A percentile compares a stretch with the other conserved stretches of the same genome.
phyloP scores from a whole-genome alignment of 192 early-diverging fungal species.

The Dissophora globulifera region DNA sequence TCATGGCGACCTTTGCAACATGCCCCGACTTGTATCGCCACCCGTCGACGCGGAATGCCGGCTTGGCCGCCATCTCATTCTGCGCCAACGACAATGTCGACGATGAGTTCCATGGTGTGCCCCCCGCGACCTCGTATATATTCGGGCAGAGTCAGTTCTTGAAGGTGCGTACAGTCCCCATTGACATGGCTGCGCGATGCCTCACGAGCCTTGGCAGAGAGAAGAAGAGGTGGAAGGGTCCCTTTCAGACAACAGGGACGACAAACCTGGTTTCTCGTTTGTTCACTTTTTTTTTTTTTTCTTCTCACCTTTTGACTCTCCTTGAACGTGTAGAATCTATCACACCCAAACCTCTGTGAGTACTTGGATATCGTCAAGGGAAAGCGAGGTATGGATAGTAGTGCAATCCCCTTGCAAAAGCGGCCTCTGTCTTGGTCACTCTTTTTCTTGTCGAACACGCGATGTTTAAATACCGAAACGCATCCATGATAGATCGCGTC shows the following conservation, averaged over 20 bases:
- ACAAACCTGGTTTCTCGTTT: too few species aligned
- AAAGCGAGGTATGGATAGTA: conserved; percentile 68
- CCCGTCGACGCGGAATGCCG: conserved; percentile 39
- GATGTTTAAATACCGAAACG: too few species aligned
- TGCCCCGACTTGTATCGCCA: conserved; percentile 48
- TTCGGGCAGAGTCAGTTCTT: conserved; percentile 47
- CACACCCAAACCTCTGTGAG: conserved; percentile 69
- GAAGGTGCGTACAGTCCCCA: conserved; percentile 34
- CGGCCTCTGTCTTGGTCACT: not conserved
- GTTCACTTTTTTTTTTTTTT: too few species aligned
- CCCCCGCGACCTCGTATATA: conserved; percentile 38
- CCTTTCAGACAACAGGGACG: too few species aligned
- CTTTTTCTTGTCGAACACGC: not conserved
- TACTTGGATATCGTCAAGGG: conserved; percentile 73
- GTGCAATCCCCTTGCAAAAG: too few species aligned
- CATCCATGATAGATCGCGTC: conserved; percentile 61
- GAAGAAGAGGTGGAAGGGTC: too few species aligned
- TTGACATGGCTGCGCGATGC: too few species aligned
- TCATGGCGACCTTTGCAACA: conserved; percentile 48
- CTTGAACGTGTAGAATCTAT: conserved; percentile 55
- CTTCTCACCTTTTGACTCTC: not conserved
- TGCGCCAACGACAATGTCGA: conserved; percentile 47
- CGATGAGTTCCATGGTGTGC: conserved; percentile 44
- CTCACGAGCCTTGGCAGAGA: too few species aligned
- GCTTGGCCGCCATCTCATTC: conserved; percentile 50